Percentiles rank a stretch among this genome's conserved stretches.
Conservation (phyloP, 2,329 filamentous ascomycete genomes). For the Cadophora sp. region DNA sequence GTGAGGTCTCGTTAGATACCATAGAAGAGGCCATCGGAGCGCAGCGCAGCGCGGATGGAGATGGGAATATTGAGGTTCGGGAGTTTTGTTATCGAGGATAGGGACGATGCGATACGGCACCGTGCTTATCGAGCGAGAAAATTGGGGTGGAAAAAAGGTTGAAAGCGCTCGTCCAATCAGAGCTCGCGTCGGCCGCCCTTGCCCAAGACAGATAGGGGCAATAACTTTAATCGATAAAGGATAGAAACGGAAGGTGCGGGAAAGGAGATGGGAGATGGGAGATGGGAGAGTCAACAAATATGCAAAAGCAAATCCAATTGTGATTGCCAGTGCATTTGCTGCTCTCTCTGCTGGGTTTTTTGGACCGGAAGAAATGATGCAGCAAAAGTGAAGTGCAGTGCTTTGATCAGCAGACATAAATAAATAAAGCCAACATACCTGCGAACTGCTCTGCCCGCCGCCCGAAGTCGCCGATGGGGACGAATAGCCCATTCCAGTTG, state of each 20-base stretch:
- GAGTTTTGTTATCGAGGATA: conserved; percentile 19
- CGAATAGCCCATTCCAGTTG: conserved; percentile 57
- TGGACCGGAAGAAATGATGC: conserved; percentile 15
- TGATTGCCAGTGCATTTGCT: not conserved
- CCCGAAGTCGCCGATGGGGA: conserved; percentile 68
- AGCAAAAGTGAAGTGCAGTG: not conserved
- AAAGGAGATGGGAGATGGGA: not conserved
- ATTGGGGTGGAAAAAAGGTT: conserved; percentile 13
- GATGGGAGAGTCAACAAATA: not conserved
- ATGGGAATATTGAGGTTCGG: conserved; percentile 17
- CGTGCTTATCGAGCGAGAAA: conserved; percentile 12
- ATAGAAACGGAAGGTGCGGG: conserved; percentile 9
- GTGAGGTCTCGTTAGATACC: conserved; percentile 57
- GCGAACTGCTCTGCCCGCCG: conserved; percentile 65
- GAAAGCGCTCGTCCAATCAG: conserved; percentile 9
- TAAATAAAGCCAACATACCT: conserved; percentile 53
- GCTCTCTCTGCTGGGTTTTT: not conserved
- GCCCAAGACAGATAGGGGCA: conserved; percentile 21
- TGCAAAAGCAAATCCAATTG: not conserved
- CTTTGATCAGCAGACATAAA: conserved; percentile 14
- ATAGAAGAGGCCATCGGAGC: conserved; percentile 55
- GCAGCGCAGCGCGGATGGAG: conserved; percentile 52
- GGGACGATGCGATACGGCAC: conserved; percentile 8
- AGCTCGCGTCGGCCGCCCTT: not conserved
- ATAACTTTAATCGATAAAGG: conserved; percentile 20